Base-by-base conservation (phyloP, 306 rosid species). In the Gleditsia sinensis region DNA sequence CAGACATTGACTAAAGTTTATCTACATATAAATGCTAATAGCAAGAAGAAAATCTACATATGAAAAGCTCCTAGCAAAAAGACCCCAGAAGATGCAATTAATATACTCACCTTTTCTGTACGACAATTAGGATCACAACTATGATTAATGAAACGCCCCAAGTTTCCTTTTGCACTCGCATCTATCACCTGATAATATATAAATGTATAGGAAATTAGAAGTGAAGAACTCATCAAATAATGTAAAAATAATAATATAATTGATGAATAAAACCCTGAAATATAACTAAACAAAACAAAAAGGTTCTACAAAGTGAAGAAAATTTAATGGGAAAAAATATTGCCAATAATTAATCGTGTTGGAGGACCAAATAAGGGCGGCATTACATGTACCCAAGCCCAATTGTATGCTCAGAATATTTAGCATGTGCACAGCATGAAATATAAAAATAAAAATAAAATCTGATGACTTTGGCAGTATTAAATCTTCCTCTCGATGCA, bases 71-170 rank as follows among this genome's bases (percentile, higher is more conserved):
- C 68, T 32, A 62, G 49, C 21, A 7, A 62, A 62, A 48, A 37
- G 43, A 53, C 76, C 14, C 65, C n/a, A 33, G 50, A 65, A 53
- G 30, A 36, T 49, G 58, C 48, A 34, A 9, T 49, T 40, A 12
- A 37, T 39, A 59, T 30, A 55, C 28, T 82, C 83, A 92, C 99
- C 98, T 95, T 95, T 76, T 95, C 99, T n/a, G 99, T 95, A 37
- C 91, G 89, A 78, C 99, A 95, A 81, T 95, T 95, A 49, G 99
- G 99, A 40, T 90, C 94, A 80, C 99, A 95, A 67, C 99, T 95
- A 76, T 95, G 99, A 87, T 92, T 95, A 80, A 95, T 90, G 86
- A 90, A 95, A 72, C 99, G 98, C 57, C 99, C 99, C 91, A 92
- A 78, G 77, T 95, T 95, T 86, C 99, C 99, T 85, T 92, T 95